Conservation (phyloP, 1,284 basidiomycete species). For the Pseudomicrostroma phylloplanum region DNA sequence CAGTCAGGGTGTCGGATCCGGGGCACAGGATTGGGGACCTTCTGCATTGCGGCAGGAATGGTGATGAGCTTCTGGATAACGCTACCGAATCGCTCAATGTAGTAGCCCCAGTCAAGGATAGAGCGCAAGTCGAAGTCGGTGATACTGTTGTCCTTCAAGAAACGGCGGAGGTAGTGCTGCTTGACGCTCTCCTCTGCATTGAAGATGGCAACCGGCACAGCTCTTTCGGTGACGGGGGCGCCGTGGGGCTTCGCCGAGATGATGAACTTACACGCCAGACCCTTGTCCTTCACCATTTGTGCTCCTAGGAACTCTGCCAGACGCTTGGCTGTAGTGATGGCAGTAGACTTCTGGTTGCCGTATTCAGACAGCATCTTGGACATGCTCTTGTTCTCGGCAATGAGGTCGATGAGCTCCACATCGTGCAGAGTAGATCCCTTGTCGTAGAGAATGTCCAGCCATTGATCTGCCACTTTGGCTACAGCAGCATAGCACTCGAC, state of each 20-base stretch:
- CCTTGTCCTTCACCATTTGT: slow-evolving; percentile 99
- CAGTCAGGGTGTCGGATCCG: slow-evolving; percentile 95
- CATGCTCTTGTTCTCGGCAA: slow-evolving; percentile 98
- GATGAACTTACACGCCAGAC: slow-evolving; percentile 96
- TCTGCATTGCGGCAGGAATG: slow-evolving; percentile 97
- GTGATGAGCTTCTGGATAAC: slow-evolving; percentile 99
- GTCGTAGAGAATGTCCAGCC: slow-evolving; percentile 91
- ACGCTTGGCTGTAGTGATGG: slow-evolving; percentile 90
- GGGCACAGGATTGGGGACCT: slow-evolving; percentile 91
- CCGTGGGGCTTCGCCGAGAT: slow-evolving; percentile 90
- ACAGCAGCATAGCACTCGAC: slow-evolving; percentile 94
- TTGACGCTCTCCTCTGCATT: slow-evolving; percentile 88
- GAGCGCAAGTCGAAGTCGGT: slow-evolving; percentile 83
- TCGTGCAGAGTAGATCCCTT: slow-evolving; percentile 77
- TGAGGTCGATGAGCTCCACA: slow-evolving; percentile 91
- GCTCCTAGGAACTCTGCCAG: slow-evolving; percentile 95
- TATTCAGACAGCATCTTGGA: slow-evolving; percentile 94
- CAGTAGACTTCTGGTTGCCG: slow-evolving; percentile 91
- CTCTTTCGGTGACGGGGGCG: slow-evolving; percentile 92
- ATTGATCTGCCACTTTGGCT: slow-evolving; percentile 87
- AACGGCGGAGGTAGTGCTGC: slow-evolving; percentile 83
- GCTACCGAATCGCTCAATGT: slow-evolving; percentile 93
- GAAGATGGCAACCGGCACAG: slow-evolving; percentile 97
- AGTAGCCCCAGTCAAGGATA: slow-evolving; percentile 97
- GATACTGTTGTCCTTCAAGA: slow-evolving; percentile 88